Base-by-base conservation (phyloP, 2,329 filamentous ascomycete species). In the Lanzia echinophila region DNA sequence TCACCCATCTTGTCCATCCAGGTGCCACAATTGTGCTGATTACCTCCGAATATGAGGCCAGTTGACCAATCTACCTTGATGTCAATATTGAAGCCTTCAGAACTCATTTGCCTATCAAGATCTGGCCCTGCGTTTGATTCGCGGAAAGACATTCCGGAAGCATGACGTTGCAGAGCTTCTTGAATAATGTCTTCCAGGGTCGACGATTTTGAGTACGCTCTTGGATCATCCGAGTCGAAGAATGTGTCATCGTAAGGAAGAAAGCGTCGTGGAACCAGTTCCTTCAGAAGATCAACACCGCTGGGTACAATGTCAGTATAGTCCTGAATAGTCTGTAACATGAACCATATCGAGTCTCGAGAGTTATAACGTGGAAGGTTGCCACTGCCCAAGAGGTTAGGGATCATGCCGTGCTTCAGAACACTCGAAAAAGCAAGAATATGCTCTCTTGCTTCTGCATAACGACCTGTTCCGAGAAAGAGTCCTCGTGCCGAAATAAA, bases 1-100 rank as follows among this genome's bases (percentile, higher is more conserved):
- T 99, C 94, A n/a, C 94, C 94, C 94, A 99, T 99, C 79, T 99
- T 99, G 77, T 99, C 94, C 90, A 96, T 96, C 94, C 94, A 99
- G 1, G 94, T 99, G 50, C 94, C 94, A 64, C 95, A 99, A 71
- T 99, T 99, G 72, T 75, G 79, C 67, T 96, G 91, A 66, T 89
- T 97, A 33, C 95, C 94, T 53, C 95, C 94, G 65, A 95, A 96
- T 55, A 99, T 85, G 59, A 99, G 81, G 20, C 94, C 95, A 5
- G 84, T 94, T 32, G 80, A 75, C 92, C 92, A 97, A 68, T 99
- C 92, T 11, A 95, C 88, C 56, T 87, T 82, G 62, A 97, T 86
- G 56, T 94, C 84, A 60, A 96, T 89, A 66, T 96, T 84, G 75
- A 99, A 99, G 0, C 94, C 94, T 65, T 90, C 86, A 3, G 88